Percentiles rank a stretch among this genome's conserved stretches.
phyloP scores from a whole-genome alignment of 306 rosid genomes.

The Quercus glauca region DNA sequence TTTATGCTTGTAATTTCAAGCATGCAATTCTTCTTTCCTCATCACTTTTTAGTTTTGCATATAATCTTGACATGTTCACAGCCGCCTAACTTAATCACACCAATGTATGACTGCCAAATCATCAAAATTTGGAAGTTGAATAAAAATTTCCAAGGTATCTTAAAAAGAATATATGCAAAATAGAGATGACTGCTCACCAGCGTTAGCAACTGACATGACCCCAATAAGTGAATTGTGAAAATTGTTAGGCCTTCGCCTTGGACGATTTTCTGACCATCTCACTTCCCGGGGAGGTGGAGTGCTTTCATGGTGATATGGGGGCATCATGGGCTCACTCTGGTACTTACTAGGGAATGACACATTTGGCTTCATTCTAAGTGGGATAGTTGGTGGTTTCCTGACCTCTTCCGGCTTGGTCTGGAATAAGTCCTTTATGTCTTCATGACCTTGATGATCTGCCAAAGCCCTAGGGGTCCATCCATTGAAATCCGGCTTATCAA shows the following conservation, averaged over 20 bases:
- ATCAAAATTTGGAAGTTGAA: background rate
- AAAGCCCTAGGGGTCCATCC: slow-evolving; percentile 63
- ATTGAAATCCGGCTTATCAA: slow-evolving; percentile 33
- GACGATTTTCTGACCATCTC: slow-evolving; percentile 1
- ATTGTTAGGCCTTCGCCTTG: slow-evolving; percentile 32
- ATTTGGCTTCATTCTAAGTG: background rate
- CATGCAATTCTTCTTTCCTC: background rate
- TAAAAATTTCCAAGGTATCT: background rate
- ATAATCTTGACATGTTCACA: background rate
- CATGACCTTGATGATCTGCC: slow-evolving; percentile 58
- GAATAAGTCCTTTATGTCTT: slow-evolving; percentile 43
- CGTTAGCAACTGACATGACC: slow-evolving; percentile 43
- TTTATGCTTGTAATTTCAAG: background rate
- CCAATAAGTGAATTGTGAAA: slow-evolving; percentile 63
- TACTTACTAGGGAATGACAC: slow-evolving; percentile 19
- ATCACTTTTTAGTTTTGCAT: background rate
- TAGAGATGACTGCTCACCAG: slow-evolving; percentile 29
- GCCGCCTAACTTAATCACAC: background rate
- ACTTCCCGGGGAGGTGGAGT: slow-evolving; percentile 13
- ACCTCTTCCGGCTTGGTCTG: background rate
- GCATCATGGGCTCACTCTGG: slow-evolving; percentile 36
- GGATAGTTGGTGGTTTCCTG: background rate
- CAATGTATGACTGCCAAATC: background rate
- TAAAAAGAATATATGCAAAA: background rate
- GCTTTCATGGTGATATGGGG: slow-evolving; percentile 18